phyloP scores from a whole-genome alignment of 2,329 filamentous ascomycete species.

The Diaporthe destruens region DNA sequence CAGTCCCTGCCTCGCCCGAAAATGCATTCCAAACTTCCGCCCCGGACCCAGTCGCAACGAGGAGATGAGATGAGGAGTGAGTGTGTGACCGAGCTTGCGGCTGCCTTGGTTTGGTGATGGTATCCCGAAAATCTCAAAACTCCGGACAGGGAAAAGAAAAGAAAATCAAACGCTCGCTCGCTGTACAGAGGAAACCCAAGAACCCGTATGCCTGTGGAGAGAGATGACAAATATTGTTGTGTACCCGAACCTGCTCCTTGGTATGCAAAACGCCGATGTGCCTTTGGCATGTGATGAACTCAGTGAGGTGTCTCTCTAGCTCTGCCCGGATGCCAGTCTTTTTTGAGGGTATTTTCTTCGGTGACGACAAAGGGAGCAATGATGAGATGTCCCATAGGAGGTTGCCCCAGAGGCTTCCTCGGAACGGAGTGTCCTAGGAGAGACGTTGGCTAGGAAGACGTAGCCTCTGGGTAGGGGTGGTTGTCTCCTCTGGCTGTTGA shows the following conservation, averaged over 20 bases:
- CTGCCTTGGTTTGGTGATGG: constrained; percentile 51
- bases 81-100: constrained; percentile 63
- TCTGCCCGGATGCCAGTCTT: constrained; percentile 37
- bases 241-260: constrained; percentile 46
- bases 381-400: constrained; percentile 24
- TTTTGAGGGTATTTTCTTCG: constrained; percentile 45
- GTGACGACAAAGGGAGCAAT: constrained; percentile 37
- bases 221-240: constrained; percentile 39
- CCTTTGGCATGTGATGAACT: constrained; percentile 43
- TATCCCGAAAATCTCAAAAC: constrained; percentile 57
- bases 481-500: constrained; percentile 59
- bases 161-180: constrained; percentile 56
- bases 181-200: constrained; percentile 51
- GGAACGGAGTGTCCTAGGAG: constrained; percentile 44
- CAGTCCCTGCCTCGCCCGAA: constrained; percentile 60
- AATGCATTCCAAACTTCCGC: constrained; percentile 66
- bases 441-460: constrained; percentile 57
- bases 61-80: constrained; percentile 56
- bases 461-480: constrained; percentile 58
- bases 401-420: constrained; percentile 13
- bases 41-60: constrained; percentile 69
- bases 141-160: constrained; percentile 45
- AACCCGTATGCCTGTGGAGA: constrained; percentile 44
- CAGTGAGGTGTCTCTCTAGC: constrained; percentile 52
- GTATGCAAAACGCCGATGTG: constrained; percentile 59